Conservation (phyloP, 768 basidiomycete species). For the Macrolepiota fuliginosa region DNA sequence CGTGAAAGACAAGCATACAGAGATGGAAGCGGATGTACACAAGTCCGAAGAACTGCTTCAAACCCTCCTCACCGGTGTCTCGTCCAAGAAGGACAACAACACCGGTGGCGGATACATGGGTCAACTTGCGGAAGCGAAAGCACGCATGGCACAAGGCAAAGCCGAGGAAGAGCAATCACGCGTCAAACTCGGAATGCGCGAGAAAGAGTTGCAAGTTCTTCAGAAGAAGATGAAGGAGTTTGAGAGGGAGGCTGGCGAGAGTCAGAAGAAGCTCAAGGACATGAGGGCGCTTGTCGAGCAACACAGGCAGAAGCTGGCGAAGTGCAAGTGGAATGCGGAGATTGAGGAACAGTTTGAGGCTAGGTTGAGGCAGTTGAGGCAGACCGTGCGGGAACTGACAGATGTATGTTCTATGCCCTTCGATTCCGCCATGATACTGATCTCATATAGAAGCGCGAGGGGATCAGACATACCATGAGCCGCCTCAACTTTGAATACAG, state of each 20-base stretch:
- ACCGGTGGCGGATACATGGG: conserved; percentile 93
- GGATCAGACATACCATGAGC: conserved; percentile 61
- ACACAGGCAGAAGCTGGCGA: conserved; percentile 48
- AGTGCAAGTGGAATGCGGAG: conserved; percentile 74
- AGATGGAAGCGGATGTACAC: conserved; percentile 55
- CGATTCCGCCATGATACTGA: not conserved
- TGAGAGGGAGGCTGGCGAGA: conserved; percentile 79
- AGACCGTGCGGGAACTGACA: conserved; percentile 50
- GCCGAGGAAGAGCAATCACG: conserved; percentile 86
- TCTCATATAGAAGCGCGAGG: conserved; percentile 58
- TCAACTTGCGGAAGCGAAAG: conserved; percentile 84
- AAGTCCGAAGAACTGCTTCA: conserved; percentile 93
- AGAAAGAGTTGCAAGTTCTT: conserved; percentile 76
- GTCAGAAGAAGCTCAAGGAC: conserved; percentile 62
- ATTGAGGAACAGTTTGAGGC: conserved; percentile 60
- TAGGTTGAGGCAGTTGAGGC: conserved; percentile 49
- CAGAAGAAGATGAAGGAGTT: conserved; percentile 81
- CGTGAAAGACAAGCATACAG: conserved; percentile 68
- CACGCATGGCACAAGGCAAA: conserved; percentile 67
- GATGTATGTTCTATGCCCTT: conserved; percentile 47
- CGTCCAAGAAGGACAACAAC: conserved; percentile 61
- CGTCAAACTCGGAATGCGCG: conserved; percentile 69
- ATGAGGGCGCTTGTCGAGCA: conserved; percentile 58
- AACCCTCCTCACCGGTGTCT: conserved; percentile 88
- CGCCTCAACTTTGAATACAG: conserved; percentile 83